These are phyloP conservation scores for Kodamaea kaohsiungensis DNA, from an alignment of 805 yeast species.

Conservation along the genomic window DNA sequence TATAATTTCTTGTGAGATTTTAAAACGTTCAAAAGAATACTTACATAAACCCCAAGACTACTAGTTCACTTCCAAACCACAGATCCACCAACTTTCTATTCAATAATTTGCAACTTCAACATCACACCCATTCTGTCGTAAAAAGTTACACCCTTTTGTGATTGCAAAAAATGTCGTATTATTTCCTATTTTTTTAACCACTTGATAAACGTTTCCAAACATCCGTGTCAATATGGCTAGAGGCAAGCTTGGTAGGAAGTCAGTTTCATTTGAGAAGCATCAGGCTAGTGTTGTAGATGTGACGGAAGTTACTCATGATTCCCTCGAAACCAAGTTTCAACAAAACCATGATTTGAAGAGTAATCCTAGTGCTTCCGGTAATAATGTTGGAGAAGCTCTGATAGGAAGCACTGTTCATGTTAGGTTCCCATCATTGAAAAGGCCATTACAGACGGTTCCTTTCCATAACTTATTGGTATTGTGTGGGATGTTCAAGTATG, in stretches of 20 bases:
- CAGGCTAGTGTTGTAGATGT: background rate
- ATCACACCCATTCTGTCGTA: too few species aligned
- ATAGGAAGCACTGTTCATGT: background rate
- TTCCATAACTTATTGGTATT: slow-evolving; percentile 29
- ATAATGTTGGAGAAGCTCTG: background rate
- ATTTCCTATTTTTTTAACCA: background rate
- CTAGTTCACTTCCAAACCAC: too few species aligned
- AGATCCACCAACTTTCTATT: too few species aligned
- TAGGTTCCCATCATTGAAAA: slow-evolving; percentile 17
- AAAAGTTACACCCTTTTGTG: too few species aligned
- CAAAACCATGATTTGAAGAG: background rate
- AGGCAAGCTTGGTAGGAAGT: slow-evolving; percentile 15
- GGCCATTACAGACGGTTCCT: slow-evolving; percentile 24
- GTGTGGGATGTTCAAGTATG: slow-evolving; percentile 30
- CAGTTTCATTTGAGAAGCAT: slow-evolving; percentile 22
- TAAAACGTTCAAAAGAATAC: too few species aligned
- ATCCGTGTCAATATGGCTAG: slow-evolving; percentile 4
- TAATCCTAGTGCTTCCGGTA: background rate
- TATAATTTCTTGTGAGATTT: too few species aligned
- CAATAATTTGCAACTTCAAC: too few species aligned
- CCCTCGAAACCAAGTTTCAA: background rate
- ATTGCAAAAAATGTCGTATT: background rate
- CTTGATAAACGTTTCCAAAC: background rate
- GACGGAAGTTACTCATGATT: slow-evolving; percentile 9
- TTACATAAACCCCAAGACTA: too few species aligned